phyloP scores from a whole-genome alignment of 2,329 filamentous ascomycete genomes.

The Epichloe scottii region DNA sequence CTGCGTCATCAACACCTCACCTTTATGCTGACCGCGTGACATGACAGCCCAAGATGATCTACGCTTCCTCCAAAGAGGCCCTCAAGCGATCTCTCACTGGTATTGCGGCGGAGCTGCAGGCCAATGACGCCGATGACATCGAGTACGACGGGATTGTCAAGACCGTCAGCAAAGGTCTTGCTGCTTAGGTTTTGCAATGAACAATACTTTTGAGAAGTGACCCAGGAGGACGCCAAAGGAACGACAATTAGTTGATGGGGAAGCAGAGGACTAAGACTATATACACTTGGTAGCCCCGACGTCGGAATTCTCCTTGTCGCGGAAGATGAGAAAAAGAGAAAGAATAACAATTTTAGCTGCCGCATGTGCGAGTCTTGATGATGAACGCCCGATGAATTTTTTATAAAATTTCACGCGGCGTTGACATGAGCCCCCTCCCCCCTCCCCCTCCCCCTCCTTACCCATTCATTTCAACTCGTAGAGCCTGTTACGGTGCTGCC shows the following conservation, averaged over 20 bases:
- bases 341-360: not conserved
- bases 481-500: constrained; percentile 13
- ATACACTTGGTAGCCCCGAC: constrained; percentile 3
- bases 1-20: constrained; percentile 4
- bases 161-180: constrained; percentile 50
- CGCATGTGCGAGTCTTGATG: not conserved
- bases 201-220: not conserved
- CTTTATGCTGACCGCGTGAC: not conserved
- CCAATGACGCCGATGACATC: constrained; percentile 74
- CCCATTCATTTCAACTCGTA: not conserved
- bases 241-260: not conserved
- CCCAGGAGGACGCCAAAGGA: not conserved
- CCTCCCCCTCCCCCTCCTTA: no score
- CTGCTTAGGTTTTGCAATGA: constrained; percentile 24
- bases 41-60: constrained; percentile 71
- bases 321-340: not conserved
- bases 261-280: not conserved
- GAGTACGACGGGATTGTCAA: constrained; percentile 61
- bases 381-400: not conserved
- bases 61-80: constrained; percentile 78
- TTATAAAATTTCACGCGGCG: not conserved
- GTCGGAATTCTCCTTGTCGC: constrained; percentile 1
- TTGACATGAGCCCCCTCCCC: not conserved
- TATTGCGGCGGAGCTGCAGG: constrained; percentile 65
- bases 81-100: constrained; percentile 70